A percentile compares a stretch with the other conserved stretches of the same genome.
These are phyloP conservation scores for Eleusine indica DNA, from an alignment of 176 grass and related monocot species.

Conservation along the genomic window DNA sequence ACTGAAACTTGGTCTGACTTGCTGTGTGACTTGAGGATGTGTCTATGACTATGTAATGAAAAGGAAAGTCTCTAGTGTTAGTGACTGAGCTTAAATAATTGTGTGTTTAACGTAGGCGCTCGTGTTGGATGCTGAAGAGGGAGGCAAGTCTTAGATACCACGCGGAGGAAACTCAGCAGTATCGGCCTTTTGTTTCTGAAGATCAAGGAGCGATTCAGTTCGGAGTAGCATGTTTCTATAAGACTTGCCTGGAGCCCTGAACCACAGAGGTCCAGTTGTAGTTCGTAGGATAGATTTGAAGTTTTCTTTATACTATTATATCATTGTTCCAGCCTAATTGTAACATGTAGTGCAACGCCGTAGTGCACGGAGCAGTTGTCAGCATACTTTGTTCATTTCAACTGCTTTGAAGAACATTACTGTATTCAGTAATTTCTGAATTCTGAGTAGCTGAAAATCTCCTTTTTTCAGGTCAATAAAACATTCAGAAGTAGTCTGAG, in stretches of 20 bases:
- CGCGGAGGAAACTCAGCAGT: not conserved
- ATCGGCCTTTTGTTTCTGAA: not conserved
- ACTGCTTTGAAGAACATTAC: not conserved
- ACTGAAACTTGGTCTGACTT: not conserved
- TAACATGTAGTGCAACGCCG: too few relatives aligned
- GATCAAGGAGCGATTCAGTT: not conserved
- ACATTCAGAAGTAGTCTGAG: not conserved
- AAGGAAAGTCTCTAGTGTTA: not conserved
- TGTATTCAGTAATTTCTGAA: not conserved
- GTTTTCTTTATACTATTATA: too few relatives aligned
- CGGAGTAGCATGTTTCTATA: not conserved
- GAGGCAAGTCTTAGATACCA: conserved; percentile 50
- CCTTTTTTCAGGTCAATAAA: not conserved
- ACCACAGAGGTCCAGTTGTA: too few relatives aligned
- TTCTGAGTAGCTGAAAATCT: not conserved
- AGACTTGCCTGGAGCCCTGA: too few relatives aligned
- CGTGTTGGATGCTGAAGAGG: conserved; percentile 58
- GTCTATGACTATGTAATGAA: too few relatives aligned
- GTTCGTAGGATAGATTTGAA: too few relatives aligned
- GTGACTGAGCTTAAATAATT: conserved; percentile 1
- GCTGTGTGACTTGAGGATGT: not conserved
- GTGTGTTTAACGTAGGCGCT: conserved; percentile 41
- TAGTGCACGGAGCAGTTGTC: not conserved
- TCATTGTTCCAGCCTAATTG: too few relatives aligned
- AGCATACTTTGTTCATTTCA: not conserved